Base-by-base conservation (phyloP, 169 alveolate genomes). In the Fabrea salina region DNA sequence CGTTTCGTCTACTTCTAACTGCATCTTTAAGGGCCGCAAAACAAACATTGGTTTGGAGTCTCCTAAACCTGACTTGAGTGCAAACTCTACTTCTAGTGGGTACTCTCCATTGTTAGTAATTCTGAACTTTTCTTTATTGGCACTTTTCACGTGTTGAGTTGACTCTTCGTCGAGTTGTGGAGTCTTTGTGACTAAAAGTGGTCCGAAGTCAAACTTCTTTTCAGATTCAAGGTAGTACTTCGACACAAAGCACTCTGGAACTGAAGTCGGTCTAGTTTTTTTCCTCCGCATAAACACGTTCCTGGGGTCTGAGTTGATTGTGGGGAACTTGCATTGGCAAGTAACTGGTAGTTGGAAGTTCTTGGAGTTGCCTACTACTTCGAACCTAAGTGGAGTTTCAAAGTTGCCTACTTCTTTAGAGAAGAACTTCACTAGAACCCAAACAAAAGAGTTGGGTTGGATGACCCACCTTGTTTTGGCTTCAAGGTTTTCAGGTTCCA, bases 181-280 rank as follows among this genome's bases (percentile, higher is more conserved):
- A 53, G 88, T 88, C 51, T 94, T 94, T 37, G 97, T 97, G 11
- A 93, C 91, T 35, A 97, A 93, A 11, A 97, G 91, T 40, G 97
- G 98, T 13, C 99, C 99, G 74, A 95, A 97, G 74, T 97, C 99
- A 82, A 89, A 96, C 54, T 83, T 85, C 27, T 89, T 90, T 89
- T 92, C 93, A 32, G 75, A 72, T 67, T 47, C 37, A 59, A 92
- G 85, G 82, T 80, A 87, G 86, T 81, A 80, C 82, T 93, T 83
- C 58, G 77, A 75, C 33, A 92, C 78, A 83, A 88, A 84, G 80
- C 89, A 75, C 49, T 91, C 93, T 30, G 95, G 95, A 27, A 89
- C 80, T 11, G 72, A 78, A 27, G 88, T 79, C 16, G 95, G 95
- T 59, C 94, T 86, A 25, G 79, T 66, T 76, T 75, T 83, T 75